These are phyloP conservation scores for Candida xyloterini DNA, from an alignment of 805 yeast species.

Conservation along the genomic window DNA sequence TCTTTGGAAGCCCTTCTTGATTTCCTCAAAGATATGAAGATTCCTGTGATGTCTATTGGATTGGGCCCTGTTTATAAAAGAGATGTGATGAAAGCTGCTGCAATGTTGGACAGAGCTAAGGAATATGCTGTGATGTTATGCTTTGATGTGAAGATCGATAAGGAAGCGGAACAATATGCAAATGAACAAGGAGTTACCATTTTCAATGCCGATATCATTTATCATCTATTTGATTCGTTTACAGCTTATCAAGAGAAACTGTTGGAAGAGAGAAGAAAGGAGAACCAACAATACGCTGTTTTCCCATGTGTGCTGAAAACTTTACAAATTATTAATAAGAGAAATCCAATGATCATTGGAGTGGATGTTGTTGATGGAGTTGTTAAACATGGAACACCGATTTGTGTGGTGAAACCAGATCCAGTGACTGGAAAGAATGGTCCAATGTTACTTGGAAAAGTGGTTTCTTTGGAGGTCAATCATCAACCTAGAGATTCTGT, in stretches of 20 bases:
- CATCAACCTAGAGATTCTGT: slow-evolving; percentile 79
- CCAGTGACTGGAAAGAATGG: slow-evolving; percentile 76
- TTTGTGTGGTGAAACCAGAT: slow-evolving; percentile 87
- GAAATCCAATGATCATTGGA: slow-evolving; percentile 99
- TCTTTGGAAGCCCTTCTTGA: slow-evolving; percentile 95
- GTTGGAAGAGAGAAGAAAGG: slow-evolving; percentile 86
- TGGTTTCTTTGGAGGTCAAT: slow-evolving; percentile 90
- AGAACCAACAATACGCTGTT: slow-evolving; percentile 81
- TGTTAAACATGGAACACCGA: slow-evolving; percentile 89
- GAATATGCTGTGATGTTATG: slow-evolving; percentile 97
- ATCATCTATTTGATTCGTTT: slow-evolving; percentile 93
- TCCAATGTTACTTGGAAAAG: slow-evolving; percentile 78
- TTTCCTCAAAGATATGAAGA: slow-evolving; percentile 97
- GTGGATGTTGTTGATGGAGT: slow-evolving; percentile 94
- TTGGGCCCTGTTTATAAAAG: slow-evolving; percentile 97
- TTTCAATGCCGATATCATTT: slow-evolving; percentile 94
- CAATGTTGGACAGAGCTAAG: slow-evolving; percentile 96
- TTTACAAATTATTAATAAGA: slow-evolving; percentile 92
- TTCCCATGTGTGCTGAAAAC: slow-evolving; percentile 96
- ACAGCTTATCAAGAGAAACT: slow-evolving; percentile 87
- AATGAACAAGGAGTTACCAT: slow-evolving; percentile 87
- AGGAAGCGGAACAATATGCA: slow-evolving; percentile 98
- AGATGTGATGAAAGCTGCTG: slow-evolving; percentile 95
- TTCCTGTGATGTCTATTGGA: slow-evolving; percentile 98
- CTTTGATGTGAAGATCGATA: slow-evolving; percentile 95